phyloP scores from a whole-genome alignment of 2,329 filamentous ascomycete genomes.

The Calonectria honghensis region DNA sequence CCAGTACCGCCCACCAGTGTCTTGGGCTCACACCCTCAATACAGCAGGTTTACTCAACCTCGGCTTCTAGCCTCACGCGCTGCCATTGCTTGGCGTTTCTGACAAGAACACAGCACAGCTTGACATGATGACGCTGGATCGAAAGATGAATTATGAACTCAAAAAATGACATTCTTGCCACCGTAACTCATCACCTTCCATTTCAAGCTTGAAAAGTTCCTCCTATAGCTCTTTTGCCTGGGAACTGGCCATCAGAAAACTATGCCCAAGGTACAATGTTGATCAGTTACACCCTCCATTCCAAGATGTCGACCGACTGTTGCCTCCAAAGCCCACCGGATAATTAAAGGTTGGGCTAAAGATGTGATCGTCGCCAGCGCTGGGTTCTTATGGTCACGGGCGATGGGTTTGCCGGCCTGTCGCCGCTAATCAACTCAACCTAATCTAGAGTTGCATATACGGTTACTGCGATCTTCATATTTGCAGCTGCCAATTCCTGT shows the following conservation, averaged over 20 bases:
- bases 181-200: conserved; percentile 25
- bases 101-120: not conserved
- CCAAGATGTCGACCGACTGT: not conserved
- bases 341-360: conserved; percentile 6
- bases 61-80: not conserved
- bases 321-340: too few species aligned
- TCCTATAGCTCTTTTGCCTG: not conserved
- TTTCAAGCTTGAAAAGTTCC: conserved; percentile 23
- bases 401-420: not conserved
- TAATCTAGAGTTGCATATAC: not conserved
- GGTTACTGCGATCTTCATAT: not conserved
- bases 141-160: conserved; percentile 8
- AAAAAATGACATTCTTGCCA: not conserved
- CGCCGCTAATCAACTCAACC: conserved; percentile 2
- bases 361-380: not conserved
- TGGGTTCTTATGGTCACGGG: not conserved
- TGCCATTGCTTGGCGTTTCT: conserved; percentile 8
- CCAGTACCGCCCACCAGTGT: conserved; percentile 5
- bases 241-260: not conserved
- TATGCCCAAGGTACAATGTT: not conserved
- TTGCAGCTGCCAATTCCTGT: not conserved
- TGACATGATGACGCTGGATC: conserved; percentile 1
- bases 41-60: not conserved
- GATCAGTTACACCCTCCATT: not conserved
- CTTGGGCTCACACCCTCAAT: not conserved